Base-by-base conservation (phyloP, 2,329 filamentous ascomycete species). In the Penicillium sp. region DNA sequence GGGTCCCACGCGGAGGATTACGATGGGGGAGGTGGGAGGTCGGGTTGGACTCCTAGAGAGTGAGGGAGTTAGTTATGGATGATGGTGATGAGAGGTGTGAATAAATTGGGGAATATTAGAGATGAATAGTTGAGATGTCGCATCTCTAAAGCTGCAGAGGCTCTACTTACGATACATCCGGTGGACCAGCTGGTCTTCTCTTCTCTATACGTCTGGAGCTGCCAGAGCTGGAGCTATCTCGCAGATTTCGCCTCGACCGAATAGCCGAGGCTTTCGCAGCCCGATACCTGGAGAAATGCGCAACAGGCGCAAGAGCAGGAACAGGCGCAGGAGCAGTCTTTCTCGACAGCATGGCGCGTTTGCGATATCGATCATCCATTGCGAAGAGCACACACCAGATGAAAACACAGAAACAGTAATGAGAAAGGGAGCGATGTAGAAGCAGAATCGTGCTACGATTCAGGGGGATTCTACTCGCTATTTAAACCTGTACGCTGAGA, bases 1-100 rank as follows among this genome's bases (percentile, higher is more conserved):
- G 5, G 85, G 85, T n/a, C 92, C 92, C 70, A 96, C 87, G 70
- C 91, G 86, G 64, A 96, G 85, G 10, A 91, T 96, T 68, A 96
- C 86, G 74, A 95, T 91, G 49, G 89, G 83, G 2, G 89, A 90
- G 35, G 84, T 85, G 61, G 88, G 82, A 9, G 28, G 85, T 85
- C 60, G 87, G 74, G 60, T 79, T 85, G 63, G 86, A 89, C 54
- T 56, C 37, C 33, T 49, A 15, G 12, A 65, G 38, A 55, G n/a
- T n/a, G n/a, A 12, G 33, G 12, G 8, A 12, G 30, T 42, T 49
- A 56, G 12, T 28, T n/a, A 24, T 44, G 9, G 50, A 22, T 15
- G 40, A 26, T 10, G 12, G n/a, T 19, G 22, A 6, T 17, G 37
- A 13, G 30, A 2, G 45, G 33, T 37, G 26, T 22, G 30, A 42